Conservation (phyloP, 139 green algal genomes). For the Picochlorum sp. region DNA sequence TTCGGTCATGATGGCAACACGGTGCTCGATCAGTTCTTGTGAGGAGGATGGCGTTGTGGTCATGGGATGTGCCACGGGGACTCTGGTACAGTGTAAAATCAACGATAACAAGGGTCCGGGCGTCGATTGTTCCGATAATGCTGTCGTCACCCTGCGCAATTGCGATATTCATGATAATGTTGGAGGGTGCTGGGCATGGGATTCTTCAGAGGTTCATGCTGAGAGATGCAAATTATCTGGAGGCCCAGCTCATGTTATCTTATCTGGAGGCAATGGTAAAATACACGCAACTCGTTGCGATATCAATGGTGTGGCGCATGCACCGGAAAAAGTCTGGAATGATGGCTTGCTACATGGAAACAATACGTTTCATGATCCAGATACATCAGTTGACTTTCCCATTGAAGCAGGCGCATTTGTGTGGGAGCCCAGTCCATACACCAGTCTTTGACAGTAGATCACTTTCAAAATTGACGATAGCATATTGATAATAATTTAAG, state of each 20-base stretch:
- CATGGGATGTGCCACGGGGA: slow-evolving; percentile 19
- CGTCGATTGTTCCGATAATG: slow-evolving; percentile 31
- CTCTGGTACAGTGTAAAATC: slow-evolving; percentile 24
- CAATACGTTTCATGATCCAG: slow-evolving; percentile 13
- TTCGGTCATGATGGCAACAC: neutral
- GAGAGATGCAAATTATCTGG: slow-evolving; percentile 10
- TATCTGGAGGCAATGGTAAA: slow-evolving; percentile 19
- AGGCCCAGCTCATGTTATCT: slow-evolving; percentile 35
- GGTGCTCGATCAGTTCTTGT: slow-evolving; percentile 29
- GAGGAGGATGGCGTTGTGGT: slow-evolving; percentile 42
- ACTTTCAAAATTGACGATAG: slow-evolving; percentile 21
- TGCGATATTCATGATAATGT: slow-evolving; percentile 26
- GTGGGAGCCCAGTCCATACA: slow-evolving; percentile 34
- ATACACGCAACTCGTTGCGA: slow-evolving; percentile 11
- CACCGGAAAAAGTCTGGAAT: slow-evolving; percentile 4
- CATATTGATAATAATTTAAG: neutral
- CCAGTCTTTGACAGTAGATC: neutral
- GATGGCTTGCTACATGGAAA: slow-evolving; percentile 8
- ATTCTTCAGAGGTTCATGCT: slow-evolving; percentile 12
- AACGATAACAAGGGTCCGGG: slow-evolving; percentile 35
- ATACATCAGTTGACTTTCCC: slow-evolving; percentile 22
- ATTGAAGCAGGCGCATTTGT: slow-evolving; percentile 32
- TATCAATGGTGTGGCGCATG: slow-evolving; percentile 27
- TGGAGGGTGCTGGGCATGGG: slow-evolving; percentile 52
- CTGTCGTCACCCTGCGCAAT: neutral